phyloP scores from a whole-genome alignment of 2,329 filamentous ascomycete species.

The Shiraia bambusicola region DNA sequence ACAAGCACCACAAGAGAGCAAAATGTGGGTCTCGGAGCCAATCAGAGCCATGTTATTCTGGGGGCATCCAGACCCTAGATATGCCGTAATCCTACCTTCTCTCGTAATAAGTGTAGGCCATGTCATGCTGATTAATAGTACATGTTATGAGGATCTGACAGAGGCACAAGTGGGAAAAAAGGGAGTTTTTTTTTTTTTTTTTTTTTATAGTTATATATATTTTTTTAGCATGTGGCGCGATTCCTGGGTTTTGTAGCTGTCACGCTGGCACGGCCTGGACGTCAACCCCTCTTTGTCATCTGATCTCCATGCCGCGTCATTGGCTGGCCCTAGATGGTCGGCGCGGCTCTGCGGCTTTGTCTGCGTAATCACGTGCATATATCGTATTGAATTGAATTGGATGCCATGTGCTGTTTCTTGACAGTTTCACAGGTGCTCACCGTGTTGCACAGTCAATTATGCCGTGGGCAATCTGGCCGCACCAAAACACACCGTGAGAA shows the following conservation, averaged over 20 bases:
- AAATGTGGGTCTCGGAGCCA: conserved; percentile 10
- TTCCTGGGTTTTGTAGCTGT: conserved; percentile 10
- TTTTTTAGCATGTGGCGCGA: not conserved
- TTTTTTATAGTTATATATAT: no score
- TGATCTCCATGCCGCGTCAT: conserved; percentile 19
- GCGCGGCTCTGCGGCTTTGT: conserved; percentile 15
- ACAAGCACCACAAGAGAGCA: conserved; percentile 9
- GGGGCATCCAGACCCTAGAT: conserved; percentile 19
- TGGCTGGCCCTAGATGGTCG: conserved; percentile 20
- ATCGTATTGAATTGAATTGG: not conserved
- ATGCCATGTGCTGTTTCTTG: not conserved
- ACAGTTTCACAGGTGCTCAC: not conserved
- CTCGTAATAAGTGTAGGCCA: conserved; percentile 6
- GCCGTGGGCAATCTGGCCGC: no score
- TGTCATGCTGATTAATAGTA: conserved; percentile 16
- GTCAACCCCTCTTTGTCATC: conserved; percentile 14
- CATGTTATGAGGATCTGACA: no score
- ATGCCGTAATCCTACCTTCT: conserved; percentile 22
- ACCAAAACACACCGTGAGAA: no score
- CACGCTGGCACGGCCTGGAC: conserved; percentile 7
- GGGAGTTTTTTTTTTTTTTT: no score
- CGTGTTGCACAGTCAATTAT: no score
- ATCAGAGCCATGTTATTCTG: conserved; percentile 11
- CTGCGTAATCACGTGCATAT: not conserved
- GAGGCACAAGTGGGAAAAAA: no score